A percentile compares a stretch with the other conserved stretches of the same genome.
Evolutionary conservation across 208 protist species (phyloP).

Genomic region (Porcisia deanei): DNA sequence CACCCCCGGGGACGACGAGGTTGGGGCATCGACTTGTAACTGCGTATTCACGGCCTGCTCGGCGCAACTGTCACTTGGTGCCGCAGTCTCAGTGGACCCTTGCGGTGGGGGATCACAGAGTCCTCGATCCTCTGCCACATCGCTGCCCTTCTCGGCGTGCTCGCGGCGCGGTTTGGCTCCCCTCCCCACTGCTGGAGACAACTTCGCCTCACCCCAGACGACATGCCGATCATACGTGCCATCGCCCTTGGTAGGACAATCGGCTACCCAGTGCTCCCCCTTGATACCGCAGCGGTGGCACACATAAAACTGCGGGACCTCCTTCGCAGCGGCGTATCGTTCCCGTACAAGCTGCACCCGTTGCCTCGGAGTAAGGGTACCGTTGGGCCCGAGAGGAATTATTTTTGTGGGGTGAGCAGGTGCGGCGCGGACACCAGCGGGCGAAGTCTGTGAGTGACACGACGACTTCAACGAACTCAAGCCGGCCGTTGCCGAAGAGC

Average conservation of each 20-base stretch:
- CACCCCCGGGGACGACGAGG: background rate
- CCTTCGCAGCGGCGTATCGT: constrained; percentile 51
- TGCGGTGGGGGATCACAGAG: background rate
- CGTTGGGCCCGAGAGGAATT: constrained; percentile 68
- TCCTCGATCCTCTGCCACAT: background rate
- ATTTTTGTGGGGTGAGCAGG: constrained; percentile 34
- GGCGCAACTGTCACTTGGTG: background rate
- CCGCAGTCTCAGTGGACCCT: background rate
- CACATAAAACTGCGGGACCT: constrained; percentile 80
- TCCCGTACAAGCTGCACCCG: constrained; percentile 74
- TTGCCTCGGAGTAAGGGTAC: constrained; percentile 62
- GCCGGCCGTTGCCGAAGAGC: background rate
- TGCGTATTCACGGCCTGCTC: background rate
- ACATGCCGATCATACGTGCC: constrained; percentile 61
- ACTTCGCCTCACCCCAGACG: constrained; percentile 75
- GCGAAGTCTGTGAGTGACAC: background rate
- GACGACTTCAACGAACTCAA: background rate
- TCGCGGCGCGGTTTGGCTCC: background rate
- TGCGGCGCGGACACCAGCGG: constrained; percentile 1
- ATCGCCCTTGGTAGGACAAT: constrained; percentile 74
- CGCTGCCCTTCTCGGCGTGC: background rate
- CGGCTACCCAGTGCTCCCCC: constrained; percentile 72
- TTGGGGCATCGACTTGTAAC: background rate
- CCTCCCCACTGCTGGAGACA: constrained; percentile 8
- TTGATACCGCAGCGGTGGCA: constrained; percentile 82